Evolutionary conservation across 129 eudicot genomes (phyloP), one percentile per base, ranked within the genome.

Genomic region (Pseudognaphalium luteoalbum): DNA sequence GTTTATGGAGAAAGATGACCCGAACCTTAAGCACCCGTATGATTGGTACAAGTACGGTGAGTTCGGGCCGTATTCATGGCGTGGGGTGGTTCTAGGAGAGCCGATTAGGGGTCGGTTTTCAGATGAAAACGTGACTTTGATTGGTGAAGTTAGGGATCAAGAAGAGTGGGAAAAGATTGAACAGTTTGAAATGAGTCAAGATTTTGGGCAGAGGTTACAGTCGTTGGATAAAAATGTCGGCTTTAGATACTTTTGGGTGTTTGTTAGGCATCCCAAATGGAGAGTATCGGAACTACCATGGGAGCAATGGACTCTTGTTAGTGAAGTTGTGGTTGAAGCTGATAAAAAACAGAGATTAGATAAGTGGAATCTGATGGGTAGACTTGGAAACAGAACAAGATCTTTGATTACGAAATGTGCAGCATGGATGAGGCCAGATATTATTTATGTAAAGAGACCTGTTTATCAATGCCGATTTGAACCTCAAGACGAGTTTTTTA

Each of bases 11-110:
- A 88, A 87, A 64, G 98, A 93, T 47, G 98, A 93, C 74, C 96
- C 97, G 0, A 93, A 90, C 75, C 74, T 93, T 4, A 90, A 84
- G 77, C 98, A 93, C 66, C 98, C 98, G 1, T 84, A 90, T 66
- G 98, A 93, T 82, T 93, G 98, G 98, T 93, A 90, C 71, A 93
- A 93, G 83, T 93, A 93, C 33, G 98, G 98, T 56, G 91, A 93
- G 35, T 90, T 90, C 47, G 97, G 98, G 19, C 97, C 98, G 15
- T 93, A 93, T 74, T 90, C 97, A 17, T 93, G 98, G 98, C 90
- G 97, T 1, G 98, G 98, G 28, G 95, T 93, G 70, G 98, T 93
- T 25, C 81, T 93, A 56, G 98, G 98, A 1, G 98, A 93, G 35
- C 97, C 98, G 0, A 81, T 93, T 78, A 90, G 96, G 0, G 98